Base-by-base conservation (phyloP, 169 alveolate genomes). In the Plasmodium billcollinsi region DNA sequence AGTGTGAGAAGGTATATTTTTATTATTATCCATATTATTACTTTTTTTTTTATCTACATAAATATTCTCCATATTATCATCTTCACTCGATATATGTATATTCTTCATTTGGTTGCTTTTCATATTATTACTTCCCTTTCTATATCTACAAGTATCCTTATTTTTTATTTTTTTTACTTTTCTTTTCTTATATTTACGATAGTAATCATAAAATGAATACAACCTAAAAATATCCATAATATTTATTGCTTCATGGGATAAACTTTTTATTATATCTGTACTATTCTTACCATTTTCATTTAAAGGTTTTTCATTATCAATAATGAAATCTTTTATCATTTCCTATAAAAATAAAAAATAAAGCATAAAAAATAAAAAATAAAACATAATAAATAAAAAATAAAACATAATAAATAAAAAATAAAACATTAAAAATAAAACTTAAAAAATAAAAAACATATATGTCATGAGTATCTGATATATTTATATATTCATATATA, bases 131-230 rank as follows among this genome's bases (percentile, higher is more conserved):
- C 56, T 26, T 15, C 7, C 70, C 73, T 24, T 9, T 20, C 18
- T 18, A 11, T 7, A 26, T n/a, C 50, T 45, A 6, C 20, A 1
- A 1, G 2, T 24, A 14, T 26, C 24, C 61, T 12, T 7, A 24
- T 29, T 21, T 47, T 50, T 47, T 14, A 54, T 12, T 49, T 21
- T 63, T 4, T 52, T 61, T 21, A 86, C 65, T 71, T 71, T 72
- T 14, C 58, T 59, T 54, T 74, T 70, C 58, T 73, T 72, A 59
- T 72, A 20, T 12, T 21, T 18, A 43, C 88, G 65, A 50, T 83
- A 83, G 15, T 47, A 61, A 69, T 66, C 39, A 50, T 83, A 83
- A 8, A 73, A 83, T 50, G 70, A 29, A 29, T 83, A 70, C 73
- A 83, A 83, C 12, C 72, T 26, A n/a, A 72, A 26, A 0, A 83